Evolutionary conservation across 192 early-diverging fungal genomes (phyloP), one percentile per base, ranked within the genome.

Genomic region (Gamsiella multidivaricata): DNA sequence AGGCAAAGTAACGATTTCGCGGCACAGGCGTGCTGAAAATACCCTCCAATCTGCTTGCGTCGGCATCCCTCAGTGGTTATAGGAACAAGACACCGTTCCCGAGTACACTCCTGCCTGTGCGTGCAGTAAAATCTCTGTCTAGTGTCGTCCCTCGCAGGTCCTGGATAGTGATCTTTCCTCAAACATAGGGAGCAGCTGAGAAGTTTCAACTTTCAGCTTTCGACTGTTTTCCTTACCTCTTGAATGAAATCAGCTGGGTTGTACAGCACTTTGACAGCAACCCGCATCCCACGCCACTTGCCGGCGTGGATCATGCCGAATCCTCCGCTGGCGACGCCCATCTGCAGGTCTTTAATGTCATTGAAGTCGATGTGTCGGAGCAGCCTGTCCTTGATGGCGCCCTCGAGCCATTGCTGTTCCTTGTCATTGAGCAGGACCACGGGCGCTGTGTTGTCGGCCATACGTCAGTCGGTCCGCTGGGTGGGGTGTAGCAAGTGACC

Each of bases 401-500:
- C 55, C 5, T 78, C 74, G 54, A 78, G 74, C 74, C 74, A 78
- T 31, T 78, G 74, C 39, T 69, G 65, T 31, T 78, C 65, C 58
- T 64, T 63, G 29, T 69, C 74, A 37, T 52, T 78, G 20, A 78
- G 50, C 46, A 78, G 54, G 52, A 78, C 65, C 33, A 78, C 61
- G 49, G 74, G 61, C 23, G 74, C 74, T 45, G 74, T 78, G 29
- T 25, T 58, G 59, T 78, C 74, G 11, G 65, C 60, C 74, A 78
- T 78, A 39, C 50, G 28, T 11, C 7, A 10, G 9, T 39, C 37
- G 7, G 5, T 39, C 7, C 12, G 12, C 37, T 39, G 37, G 37
- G 37, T 39, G 37, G 37, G 37, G 46, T 62, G 20, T 49, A 2
- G 23, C 7, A 28, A 32, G 20, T 2, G 7, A 36, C 22, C n/a